Base-by-base conservation (phyloP, 2,329 filamentous ascomycete species). In the Cladosporium colombiae region DNA sequence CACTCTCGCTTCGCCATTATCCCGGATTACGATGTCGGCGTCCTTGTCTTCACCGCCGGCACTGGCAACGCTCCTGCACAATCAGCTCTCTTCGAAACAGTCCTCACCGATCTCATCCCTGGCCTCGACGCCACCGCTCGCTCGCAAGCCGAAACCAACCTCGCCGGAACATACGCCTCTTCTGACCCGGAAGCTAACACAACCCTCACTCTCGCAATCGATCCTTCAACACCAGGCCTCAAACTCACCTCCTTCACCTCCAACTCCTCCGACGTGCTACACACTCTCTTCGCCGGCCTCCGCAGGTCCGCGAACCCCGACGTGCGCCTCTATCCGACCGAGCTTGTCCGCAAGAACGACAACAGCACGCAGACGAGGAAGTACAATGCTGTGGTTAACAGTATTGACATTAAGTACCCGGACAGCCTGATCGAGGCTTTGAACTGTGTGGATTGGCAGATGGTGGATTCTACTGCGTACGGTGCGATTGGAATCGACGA, bases 21-120 rank as follows among this genome's bases (percentile, higher is more conserved):
- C 0, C 81, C 82, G 0, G 81, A 84, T 68, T 83, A 84, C 68
- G 79, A 80, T 56, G 67, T 83, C 7, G 79, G 78, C 33, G 71
- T 82, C 62, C 76, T 77, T 5, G 69, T 84, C 13, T 69, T 84
- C 58, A 74, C 74, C 0, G 78, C 76, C 11, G 77, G 76, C 66
- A 67, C 59, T 25, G 62, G 63, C 23, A 53, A 52, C 65, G 68
- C 40, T n/a, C 56, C 53, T 31, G 57, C 33, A 23, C 64, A 49
- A 37, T 59, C 65, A 59, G 67, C 37, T 33, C 31, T 69, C 10
- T 63, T 69, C 16, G 72, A 74, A 31, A 56, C 69, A 14, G 56
- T 74, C 27, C 57, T 71, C 11, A 65, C 72, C 25, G 65, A 57
- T 2, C 50, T 75, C 14, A 25, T 75, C 8, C 70, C 72, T 5